These are phyloP conservation scores for Suillus subaureus DNA, from an alignment of 768 basidiomycete genomes.

Conservation along the genomic window DNA sequence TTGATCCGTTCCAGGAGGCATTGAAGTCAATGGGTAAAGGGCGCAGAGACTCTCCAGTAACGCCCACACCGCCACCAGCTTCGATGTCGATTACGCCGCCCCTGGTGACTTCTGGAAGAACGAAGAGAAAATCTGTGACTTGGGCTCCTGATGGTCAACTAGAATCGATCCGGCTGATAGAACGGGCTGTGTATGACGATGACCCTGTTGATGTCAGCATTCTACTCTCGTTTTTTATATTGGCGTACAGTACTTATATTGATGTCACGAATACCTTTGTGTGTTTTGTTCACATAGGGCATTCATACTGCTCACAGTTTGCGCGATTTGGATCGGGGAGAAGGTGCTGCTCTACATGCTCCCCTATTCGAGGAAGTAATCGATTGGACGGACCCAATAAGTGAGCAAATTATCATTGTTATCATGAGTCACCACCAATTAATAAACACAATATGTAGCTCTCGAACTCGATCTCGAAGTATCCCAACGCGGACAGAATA, in stretches of 20 bases:
- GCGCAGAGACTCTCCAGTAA: slow-evolving; percentile 62
- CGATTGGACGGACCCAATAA: slow-evolving; percentile 82
- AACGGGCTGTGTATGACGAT: slow-evolving; percentile 87
- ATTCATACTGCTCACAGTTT: slow-evolving; percentile 68
- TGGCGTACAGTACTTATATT: slow-evolving; percentile 47
- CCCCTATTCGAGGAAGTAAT: slow-evolving; percentile 84
- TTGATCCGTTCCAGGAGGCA: slow-evolving; percentile 82
- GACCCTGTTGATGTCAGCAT: slow-evolving; percentile 84
- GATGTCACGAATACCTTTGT: slow-evolving; percentile 42
- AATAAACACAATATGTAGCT: slow-evolving; percentile 52
- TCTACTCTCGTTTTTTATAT: slow-evolving; percentile 42
- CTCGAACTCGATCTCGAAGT: slow-evolving; percentile 59
- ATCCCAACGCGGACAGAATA: slow-evolving; percentile 61
- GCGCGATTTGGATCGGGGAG: slow-evolving; percentile 86
- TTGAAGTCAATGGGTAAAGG: slow-evolving; percentile 73
- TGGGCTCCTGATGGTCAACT: slow-evolving; percentile 79
- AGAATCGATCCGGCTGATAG: slow-evolving; percentile 77
- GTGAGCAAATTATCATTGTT: slow-evolving; percentile 50
- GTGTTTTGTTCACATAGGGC: slow-evolving; percentile 57
- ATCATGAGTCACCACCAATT: slow-evolving; percentile 25
- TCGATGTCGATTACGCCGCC: slow-evolving; percentile 34
- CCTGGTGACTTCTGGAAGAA: slow-evolving; percentile 44
- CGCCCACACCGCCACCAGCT: slow-evolving; percentile 56
- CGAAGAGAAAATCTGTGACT: slow-evolving; percentile 76
- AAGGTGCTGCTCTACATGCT: slow-evolving; percentile 82